Conservation (phyloP, 306 rosid species). For the Luffa acutangula region DNA sequence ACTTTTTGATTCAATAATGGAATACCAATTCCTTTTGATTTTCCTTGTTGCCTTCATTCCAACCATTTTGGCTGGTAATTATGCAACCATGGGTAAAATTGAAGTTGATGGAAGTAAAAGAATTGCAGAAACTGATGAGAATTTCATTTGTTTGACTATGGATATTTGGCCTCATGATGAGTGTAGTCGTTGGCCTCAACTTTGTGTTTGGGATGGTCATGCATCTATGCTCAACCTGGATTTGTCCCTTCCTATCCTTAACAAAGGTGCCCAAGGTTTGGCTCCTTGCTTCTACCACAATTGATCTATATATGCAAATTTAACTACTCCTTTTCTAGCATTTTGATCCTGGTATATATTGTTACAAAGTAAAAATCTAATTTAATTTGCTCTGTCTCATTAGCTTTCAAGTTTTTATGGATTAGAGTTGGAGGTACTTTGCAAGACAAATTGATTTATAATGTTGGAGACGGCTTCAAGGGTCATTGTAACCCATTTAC, state of each 20-base stretch:
- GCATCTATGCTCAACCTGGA: constrained; percentile 7
- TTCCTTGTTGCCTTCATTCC: neutral
- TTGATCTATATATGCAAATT: no score
- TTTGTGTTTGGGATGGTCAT: neutral
- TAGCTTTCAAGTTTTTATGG: constrained; percentile 72
- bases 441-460: constrained; percentile 77
- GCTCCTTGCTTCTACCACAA: no score
- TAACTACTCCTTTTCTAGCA: no score
- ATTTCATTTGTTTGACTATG: neutral
- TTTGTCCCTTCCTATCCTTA: constrained; percentile 54
- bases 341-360: no score
- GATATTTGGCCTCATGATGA: neutral
- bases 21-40: neutral
- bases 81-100: neutral
- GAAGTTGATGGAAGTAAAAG: neutral
- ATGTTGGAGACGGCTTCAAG: constrained; percentile 41
- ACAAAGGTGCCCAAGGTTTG: constrained; percentile 41
- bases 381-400: neutral
- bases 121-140: neutral
- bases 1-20: neutral
- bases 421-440: constrained; percentile 85
- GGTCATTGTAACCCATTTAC: constrained; percentile 51
- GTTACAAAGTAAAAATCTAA: neutral
- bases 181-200: neutral
- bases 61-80: neutral